Evolutionary conservation across 805 yeast genomes (phyloP).

Genomic region (Candida maesae): DNA sequence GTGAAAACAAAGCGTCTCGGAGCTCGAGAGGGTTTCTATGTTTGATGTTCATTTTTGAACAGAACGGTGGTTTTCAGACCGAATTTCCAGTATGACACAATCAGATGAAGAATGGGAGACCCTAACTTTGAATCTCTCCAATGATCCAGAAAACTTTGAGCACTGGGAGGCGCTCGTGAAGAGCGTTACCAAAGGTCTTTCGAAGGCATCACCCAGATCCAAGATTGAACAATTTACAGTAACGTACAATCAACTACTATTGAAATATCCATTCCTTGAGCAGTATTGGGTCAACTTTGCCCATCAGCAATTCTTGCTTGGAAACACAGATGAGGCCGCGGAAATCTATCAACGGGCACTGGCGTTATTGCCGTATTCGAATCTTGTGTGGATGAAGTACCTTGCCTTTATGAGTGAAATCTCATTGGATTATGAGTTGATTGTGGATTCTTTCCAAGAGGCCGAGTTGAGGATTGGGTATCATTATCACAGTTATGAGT

Average conservation of each 20-base stretch:
- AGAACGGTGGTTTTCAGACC: no score
- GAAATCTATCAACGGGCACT: conserved; percentile 39
- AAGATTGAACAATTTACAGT: conserved; percentile 34
- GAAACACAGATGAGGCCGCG: conserved; percentile 36
- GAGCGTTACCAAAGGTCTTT: conserved; percentile 32
- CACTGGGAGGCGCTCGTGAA: conserved; percentile 37
- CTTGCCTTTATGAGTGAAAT: conserved; percentile 35
- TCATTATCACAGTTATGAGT: conserved; percentile 47
- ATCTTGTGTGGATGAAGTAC: conserved; percentile 49
- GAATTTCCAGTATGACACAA: no score
- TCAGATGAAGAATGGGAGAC: conserved; percentile 16
- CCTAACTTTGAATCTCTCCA: conserved; percentile 17
- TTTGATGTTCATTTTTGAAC: no score
- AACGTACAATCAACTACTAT: conserved; percentile 41
- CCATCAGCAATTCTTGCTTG: conserved; percentile 41
- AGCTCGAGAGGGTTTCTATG: no score
- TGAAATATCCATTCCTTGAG: conserved; percentile 45
- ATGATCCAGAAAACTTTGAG: conserved; percentile 32
- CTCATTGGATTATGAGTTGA: conserved; percentile 27
- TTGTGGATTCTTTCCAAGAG: conserved; percentile 38
- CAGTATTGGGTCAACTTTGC: conserved; percentile 61
- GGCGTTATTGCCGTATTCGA: conserved; percentile 37
- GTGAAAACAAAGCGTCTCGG: not conserved
- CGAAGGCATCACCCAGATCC: conserved; percentile 32
- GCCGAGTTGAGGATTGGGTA: conserved; percentile 48